Percentiles rank a stretch among this genome's conserved stretches.
Evolutionary conservation across 2,329 filamentous ascomycete genomes (phyloP).

Genomic region (Uncinocarpus reesii): DNA sequence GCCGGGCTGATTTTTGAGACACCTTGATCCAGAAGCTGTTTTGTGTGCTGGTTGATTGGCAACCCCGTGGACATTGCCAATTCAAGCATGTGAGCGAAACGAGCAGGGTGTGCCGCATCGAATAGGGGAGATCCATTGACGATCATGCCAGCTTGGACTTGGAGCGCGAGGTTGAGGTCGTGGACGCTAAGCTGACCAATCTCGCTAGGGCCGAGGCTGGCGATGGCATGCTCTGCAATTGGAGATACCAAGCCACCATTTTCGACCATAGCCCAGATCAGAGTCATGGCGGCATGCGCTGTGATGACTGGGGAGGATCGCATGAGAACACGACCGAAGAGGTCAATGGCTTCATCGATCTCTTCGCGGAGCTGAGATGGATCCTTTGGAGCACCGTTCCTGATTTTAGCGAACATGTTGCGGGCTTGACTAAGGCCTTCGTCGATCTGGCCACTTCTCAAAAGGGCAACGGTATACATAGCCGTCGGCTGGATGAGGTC

Average conservation of each 20-base stretch:
- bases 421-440: slow-evolving; percentile 71
- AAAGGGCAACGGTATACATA: slow-evolving; percentile 82
- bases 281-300: slow-evolving; percentile 46
- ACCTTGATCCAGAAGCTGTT: slow-evolving; percentile 48
- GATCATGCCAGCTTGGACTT: slow-evolving; percentile 47
- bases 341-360: slow-evolving; percentile 76
- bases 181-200: slow-evolving; percentile 45
- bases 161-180: slow-evolving; percentile 49
- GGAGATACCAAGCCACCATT: slow-evolving; percentile 53
- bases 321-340: slow-evolving; percentile 49
- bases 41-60: slow-evolving; percentile 47
- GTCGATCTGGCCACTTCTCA: slow-evolving; percentile 73
- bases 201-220: slow-evolving; percentile 49
- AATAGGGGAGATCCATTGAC: slow-evolving; percentile 32
- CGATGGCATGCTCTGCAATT: slow-evolving; percentile 50
- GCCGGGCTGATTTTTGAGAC: slow-evolving; percentile 43
- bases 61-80: slow-evolving; percentile 44
- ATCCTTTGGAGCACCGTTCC: slow-evolving; percentile 47
- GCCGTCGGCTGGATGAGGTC: slow-evolving; percentile 75
- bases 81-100: slow-evolving; percentile 53
- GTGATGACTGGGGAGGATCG: slow-evolving; percentile 44
- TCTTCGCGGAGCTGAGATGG: slow-evolving; percentile 54
- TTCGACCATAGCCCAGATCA: slow-evolving; percentile 56
- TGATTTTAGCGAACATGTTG: slow-evolving; percentile 77
- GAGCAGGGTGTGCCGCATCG: slow-evolving; percentile 49